A percentile compares a stretch with the other conserved stretches of the same genome.
Evolutionary conservation across 345 rosid genomes (phyloP).

Genomic region (Lagerstroemia speciosa): DNA sequence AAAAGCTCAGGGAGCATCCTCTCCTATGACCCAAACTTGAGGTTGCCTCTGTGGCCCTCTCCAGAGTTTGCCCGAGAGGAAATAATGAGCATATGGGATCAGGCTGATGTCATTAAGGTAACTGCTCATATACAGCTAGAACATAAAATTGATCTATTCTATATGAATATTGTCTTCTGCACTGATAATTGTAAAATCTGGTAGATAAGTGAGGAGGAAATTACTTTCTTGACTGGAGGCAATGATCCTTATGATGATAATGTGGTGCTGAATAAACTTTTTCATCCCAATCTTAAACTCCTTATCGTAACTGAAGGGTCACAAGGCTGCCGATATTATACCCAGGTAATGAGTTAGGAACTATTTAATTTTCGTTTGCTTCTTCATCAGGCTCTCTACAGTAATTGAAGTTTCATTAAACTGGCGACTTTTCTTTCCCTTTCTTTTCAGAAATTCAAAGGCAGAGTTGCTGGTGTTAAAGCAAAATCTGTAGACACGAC

Average conservation of each 20-base stretch:
- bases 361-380: background rate
- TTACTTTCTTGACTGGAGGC: conserved; percentile 60
- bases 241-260: conserved; percentile 57
- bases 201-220: conserved; percentile 95
- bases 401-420: background rate
- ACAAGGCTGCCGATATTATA: conserved; percentile 87
- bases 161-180: conserved; percentile 3
- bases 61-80: conserved; percentile 70
- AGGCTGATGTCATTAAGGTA: conserved; percentile 93
- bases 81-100: conserved; percentile 83
- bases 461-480: conserved; percentile 58
- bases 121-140: background rate
- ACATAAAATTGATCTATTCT: background rate
- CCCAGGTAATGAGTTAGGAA: conserved; percentile 37
- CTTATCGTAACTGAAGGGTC: conserved; percentile 89
- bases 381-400: background rate
- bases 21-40: conserved; percentile 91
- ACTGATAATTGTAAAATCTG: conserved; percentile 8
- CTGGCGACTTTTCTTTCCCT: no score
- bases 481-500: conserved; percentile 69
- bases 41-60: conserved; percentile 89
- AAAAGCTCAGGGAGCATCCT: conserved; percentile 68
- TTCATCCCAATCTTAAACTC: conserved; percentile 75
- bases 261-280: conserved; percentile 57
- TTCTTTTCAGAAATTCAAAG: conserved; percentile 52